Conservation (phyloP, 2,329 filamentous ascomycete species). For the Nannizziopsis arthrosporioides region DNA sequence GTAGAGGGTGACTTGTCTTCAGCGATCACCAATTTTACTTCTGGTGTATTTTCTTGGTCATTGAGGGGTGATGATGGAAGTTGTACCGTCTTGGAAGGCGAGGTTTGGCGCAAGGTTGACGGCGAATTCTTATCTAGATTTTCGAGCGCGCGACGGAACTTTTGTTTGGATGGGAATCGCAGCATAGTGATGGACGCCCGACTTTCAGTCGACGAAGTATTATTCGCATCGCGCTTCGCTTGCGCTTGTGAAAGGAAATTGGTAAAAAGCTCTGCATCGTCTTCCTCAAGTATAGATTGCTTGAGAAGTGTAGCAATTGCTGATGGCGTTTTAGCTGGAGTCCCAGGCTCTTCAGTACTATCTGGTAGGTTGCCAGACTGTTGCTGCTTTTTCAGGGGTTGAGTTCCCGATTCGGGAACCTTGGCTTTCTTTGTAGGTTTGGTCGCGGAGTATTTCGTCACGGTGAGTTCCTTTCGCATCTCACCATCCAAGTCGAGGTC, state of each 20-base stretch:
- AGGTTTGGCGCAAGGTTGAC: constrained; percentile 17
- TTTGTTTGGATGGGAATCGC: constrained; percentile 3
- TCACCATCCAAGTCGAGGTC: neutral
- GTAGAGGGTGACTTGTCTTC: constrained; percentile 18
- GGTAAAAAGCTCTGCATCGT: constrained; percentile 31
- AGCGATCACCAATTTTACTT: constrained; percentile 14
- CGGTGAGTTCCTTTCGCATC: neutral
- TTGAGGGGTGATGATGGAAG: constrained; percentile 11
- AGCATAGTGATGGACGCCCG: neutral
- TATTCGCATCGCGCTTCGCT: constrained; percentile 29
- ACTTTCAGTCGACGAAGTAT: neutral
- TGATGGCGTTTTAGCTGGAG: constrained; percentile 18
- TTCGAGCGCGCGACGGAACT: constrained; percentile 26
- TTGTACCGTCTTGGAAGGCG: constrained; percentile 22
- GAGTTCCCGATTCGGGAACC: neutral
- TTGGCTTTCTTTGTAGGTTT: too few species aligned
- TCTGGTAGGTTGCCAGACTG: neutral
- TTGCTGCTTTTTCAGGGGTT: neutral
- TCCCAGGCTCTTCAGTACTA: neutral
- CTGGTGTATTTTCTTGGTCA: constrained; percentile 16
- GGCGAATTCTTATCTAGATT: constrained; percentile 31
- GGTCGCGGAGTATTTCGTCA: neutral
- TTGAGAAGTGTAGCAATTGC: constrained; percentile 28
- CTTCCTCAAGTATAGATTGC: constrained; percentile 27
- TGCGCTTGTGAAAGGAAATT: constrained; percentile 33